Conservation (phyloP, 176 grass and related monocot genomes). For the Saccharum officinarum region DNA sequence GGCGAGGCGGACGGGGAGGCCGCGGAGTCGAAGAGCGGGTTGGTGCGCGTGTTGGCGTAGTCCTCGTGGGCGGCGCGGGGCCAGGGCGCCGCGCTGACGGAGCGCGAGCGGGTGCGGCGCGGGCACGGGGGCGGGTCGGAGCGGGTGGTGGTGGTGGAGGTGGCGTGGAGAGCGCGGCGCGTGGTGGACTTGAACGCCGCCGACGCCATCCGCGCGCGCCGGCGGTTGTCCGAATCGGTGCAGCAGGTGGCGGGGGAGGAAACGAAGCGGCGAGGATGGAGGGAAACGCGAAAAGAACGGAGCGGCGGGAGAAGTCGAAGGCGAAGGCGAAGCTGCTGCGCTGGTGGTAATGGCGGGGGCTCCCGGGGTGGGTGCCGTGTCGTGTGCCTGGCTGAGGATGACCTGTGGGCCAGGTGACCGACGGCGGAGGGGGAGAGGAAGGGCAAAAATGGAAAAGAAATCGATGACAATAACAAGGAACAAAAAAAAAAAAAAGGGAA, state of each 20-base stretch:
- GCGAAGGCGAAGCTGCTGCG: neutral
- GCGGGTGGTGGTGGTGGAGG: neutral
- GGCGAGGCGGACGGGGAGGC: neutral
- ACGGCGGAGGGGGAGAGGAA: neutral
- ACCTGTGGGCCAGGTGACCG: neutral
- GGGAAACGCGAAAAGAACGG: neutral
- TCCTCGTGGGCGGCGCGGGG: neutral
- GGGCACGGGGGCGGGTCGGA: slow-evolving; percentile 19
- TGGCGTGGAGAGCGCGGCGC: slow-evolving; percentile 6
- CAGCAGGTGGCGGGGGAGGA: neutral
- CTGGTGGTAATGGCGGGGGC: neutral
- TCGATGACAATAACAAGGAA: neutral
- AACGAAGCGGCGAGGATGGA: neutral
- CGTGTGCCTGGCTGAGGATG: neutral
- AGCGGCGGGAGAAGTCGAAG: neutral
- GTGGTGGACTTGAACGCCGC: slow-evolving; percentile 20
- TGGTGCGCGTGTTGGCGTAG: slow-evolving; percentile 35
- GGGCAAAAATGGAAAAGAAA: neutral
- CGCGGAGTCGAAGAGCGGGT: slow-evolving; percentile 48
- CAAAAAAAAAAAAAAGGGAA: too few species aligned
- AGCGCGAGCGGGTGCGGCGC: slow-evolving; percentile 38
- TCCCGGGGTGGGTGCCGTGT: neutral
- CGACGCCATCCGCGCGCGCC: neutral
- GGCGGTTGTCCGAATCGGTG: neutral
- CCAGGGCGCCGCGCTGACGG: slow-evolving; percentile 39